phyloP scores from a whole-genome alignment of 2,329 filamentous ascomycete genomes.

The Xylaria digitata region DNA sequence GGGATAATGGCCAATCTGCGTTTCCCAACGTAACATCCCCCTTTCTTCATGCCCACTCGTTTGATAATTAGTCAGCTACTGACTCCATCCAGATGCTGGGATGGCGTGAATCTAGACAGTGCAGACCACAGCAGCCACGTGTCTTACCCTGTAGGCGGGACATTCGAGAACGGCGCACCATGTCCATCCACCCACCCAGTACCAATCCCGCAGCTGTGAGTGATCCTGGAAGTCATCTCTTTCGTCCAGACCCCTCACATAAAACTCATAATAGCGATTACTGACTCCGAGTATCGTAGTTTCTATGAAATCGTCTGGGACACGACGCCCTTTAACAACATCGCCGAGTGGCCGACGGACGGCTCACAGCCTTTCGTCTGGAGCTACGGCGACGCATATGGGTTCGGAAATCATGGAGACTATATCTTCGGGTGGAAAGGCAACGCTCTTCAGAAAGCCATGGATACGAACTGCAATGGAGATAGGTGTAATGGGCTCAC shows the following conservation, averaged over 20 bases:
- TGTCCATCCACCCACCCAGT: constrained; percentile 45
- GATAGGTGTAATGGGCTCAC: constrained; percentile 36
- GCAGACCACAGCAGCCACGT: constrained; percentile 62
- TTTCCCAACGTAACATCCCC: constrained; percentile 53
- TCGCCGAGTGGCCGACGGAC: constrained; percentile 25
- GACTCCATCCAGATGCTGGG: constrained; percentile 56
- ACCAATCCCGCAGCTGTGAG: constrained; percentile 43
- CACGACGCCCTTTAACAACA: constrained; percentile 43
- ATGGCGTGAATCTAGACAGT: constrained; percentile 60
- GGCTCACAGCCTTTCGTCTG: constrained; percentile 32
- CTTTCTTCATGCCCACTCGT: background rate
- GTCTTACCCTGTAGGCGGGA: constrained; percentile 56
- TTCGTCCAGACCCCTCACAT: too few relatives aligned
- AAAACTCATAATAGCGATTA: too few relatives aligned
- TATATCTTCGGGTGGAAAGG: constrained; percentile 51
- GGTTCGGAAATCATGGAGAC: constrained; percentile 49
- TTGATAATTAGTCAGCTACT: too few relatives aligned
- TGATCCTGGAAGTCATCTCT: too few relatives aligned
- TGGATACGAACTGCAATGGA: constrained; percentile 43
- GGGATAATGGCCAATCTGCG: constrained; percentile 57
- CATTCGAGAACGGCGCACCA: constrained; percentile 42
- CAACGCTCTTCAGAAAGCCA: constrained; percentile 49
- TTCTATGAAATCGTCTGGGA: constrained; percentile 48
- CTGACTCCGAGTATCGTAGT: too few relatives aligned
- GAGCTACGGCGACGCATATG: constrained; percentile 45